These are phyloP conservation scores for Hymenotorrendiella dingleyae DNA, from an alignment of 2,329 filamentous ascomycete species.

Conservation along the genomic window DNA sequence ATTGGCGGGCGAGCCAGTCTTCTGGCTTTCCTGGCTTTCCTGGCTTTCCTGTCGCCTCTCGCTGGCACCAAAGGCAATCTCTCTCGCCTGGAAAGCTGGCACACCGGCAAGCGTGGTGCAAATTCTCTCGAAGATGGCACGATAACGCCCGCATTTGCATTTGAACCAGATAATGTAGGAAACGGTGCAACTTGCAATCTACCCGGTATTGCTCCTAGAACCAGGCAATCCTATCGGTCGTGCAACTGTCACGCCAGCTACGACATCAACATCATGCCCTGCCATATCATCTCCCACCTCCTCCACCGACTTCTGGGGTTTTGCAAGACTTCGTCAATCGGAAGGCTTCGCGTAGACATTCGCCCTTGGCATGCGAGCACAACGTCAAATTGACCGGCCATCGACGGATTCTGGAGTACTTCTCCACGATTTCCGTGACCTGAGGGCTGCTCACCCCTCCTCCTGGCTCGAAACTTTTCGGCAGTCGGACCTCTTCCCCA, in stretches of 20 bases:
- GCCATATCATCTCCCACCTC: no score
- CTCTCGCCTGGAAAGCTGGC: no score
- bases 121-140: slow-evolving; percentile 6
- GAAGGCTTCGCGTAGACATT: not conserved
- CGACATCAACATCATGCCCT: no score
- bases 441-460: not conserved
- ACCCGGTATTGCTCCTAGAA: no score
- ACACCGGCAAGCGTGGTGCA: slow-evolving; percentile 1
- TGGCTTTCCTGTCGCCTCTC: no score
- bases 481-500: no score
- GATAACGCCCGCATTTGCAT: slow-evolving; percentile 3
- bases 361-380: not conserved
- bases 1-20: no score
- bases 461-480: no score
- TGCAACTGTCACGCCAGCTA: no score
- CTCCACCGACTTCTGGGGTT: not conserved
- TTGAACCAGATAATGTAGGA: slow-evolving; percentile 4
- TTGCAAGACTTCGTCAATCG: not conserved
- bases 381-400: not conserved
- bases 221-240: no score
- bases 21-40: no score
- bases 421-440: not conserved
- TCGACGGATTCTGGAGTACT: not conserved
- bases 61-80: no score
- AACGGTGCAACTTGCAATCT: not conserved